Conservation (phyloP, 31 red algal species). For the Endocladia muricata region DNA sequence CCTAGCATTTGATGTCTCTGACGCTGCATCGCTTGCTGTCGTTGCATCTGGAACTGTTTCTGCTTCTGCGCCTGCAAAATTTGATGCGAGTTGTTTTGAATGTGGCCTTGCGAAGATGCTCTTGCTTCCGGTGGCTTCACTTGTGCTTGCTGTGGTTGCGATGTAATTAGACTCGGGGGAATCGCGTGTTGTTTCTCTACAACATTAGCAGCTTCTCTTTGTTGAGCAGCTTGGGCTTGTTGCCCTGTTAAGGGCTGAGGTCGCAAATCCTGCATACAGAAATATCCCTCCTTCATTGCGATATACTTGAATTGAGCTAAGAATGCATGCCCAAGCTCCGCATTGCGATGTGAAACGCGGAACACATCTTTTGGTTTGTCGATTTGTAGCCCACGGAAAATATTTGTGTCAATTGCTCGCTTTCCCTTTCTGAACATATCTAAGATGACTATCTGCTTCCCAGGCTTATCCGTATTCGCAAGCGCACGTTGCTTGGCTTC, state of each 20-base stretch:
- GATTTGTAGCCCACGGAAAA: constrained; percentile 4
- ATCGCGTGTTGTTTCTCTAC: constrained; percentile 2
- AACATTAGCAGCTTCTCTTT: background rate
- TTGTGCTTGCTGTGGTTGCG: background rate
- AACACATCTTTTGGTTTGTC: constrained; percentile 44
- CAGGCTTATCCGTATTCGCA: background rate
- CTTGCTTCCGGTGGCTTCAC: background rate
- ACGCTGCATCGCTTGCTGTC: background rate
- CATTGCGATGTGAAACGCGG: constrained; percentile 17
- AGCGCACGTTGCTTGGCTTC: background rate
- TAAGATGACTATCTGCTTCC: constrained; percentile 17
- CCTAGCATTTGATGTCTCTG: background rate
- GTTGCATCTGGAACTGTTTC: background rate
- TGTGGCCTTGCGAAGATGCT: constrained; percentile 3
- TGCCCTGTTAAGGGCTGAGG: constrained; percentile 10
- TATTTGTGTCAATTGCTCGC: constrained; percentile 16
- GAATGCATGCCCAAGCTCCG: constrained; percentile 38
- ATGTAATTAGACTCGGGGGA: background rate
- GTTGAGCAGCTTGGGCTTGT: background rate
- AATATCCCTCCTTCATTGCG: constrained; percentile 31
- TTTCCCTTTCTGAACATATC: constrained; percentile 2
- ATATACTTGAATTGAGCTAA: constrained; percentile 43
- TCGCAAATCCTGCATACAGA: constrained; percentile 29
- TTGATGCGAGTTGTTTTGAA: background rate
- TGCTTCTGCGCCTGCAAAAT: constrained; percentile 21